Percentiles rank a stretch among this genome's conserved stretches.
phyloP scores from a whole-genome alignment of 805 yeast species.

The Candida hungchunana region DNA sequence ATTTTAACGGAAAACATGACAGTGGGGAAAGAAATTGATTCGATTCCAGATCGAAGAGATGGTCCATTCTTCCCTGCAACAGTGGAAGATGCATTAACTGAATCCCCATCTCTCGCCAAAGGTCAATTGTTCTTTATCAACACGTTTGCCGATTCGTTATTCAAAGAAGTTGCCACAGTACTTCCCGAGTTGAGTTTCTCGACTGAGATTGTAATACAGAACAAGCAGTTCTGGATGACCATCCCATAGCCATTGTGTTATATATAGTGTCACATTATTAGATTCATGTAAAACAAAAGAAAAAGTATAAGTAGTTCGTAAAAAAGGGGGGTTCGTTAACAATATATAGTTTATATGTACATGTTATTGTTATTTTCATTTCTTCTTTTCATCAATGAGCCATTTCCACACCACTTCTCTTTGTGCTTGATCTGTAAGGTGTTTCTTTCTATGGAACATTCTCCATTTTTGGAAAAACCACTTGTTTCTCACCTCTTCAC shows the following conservation, averaged over 20 bases:
- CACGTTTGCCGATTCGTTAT: constrained; percentile 76
- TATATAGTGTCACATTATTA: no score
- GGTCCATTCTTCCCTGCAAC: constrained; percentile 31
- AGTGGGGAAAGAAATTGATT: constrained; percentile 22
- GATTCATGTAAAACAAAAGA: no score
- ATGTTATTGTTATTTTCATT: constrained; percentile 17
- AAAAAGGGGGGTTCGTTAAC: no score
- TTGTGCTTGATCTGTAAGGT: constrained; percentile 22
- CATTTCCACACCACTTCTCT: constrained; percentile 53
- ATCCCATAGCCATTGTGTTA: not conserved
- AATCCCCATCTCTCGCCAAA: constrained; percentile 49
- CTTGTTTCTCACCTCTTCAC: not conserved
- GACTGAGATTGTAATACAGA: constrained; percentile 11
- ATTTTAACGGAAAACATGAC: constrained; percentile 40
- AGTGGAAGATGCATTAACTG: constrained; percentile 40
- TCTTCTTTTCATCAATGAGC: constrained; percentile 44
- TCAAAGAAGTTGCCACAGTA: constrained; percentile 54
- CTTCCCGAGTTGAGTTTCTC: constrained; percentile 57
- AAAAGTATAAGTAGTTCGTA: no score
- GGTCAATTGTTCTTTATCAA: constrained; percentile 83
- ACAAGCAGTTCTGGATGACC: constrained; percentile 12
- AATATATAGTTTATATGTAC: no score
- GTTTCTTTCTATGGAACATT: constrained; percentile 7
- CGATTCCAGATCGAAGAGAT: constrained; percentile 16
- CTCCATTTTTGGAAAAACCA: constrained; percentile 14